Base-by-base conservation (phyloP, 1,284 basidiomycete species). In the Trametes versicolor region DNA sequence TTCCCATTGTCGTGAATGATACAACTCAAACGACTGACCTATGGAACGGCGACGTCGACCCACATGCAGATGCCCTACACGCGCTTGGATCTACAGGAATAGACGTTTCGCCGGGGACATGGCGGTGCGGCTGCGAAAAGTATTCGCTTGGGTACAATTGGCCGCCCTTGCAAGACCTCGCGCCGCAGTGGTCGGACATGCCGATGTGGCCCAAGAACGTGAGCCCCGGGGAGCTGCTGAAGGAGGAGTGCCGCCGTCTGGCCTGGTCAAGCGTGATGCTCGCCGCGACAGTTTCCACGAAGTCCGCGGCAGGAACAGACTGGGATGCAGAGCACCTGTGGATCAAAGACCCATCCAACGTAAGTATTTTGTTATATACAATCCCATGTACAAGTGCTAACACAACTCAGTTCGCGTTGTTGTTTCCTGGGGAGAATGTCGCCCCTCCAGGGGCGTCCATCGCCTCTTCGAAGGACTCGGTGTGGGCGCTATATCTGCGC, bases 401-500 rank as follows among this genome's bases (percentile, higher is more conserved):
- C 21, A 2, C 4, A 2, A 6, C 7, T 5, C 69, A 92, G 91
- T 90, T 87, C 73, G 83, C 86, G 0, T 74, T 92, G 21, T 76
- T 92, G 19, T 66, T 92, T 91, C 75, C 87, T 85, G 68, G 12
- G 87, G 88, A 39, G 89, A 90, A 76, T 79, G 83, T 25, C 72
- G 53, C 56, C 19, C 77, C 73, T 39, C 81, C 76, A 7, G 78
- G 77, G 17, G 63, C 76, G 13, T 45, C 64, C 21, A 37, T 37
- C 2, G 54, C 65, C 1, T 50, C 60, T 10, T 65, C 73, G 29
- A 37, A 89, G 71, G 85, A 90, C 58, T 88, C 87, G 2, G 79
- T 91, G 21, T 92, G 89, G 90, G 88, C 88, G 7, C 76, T 92
- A 48, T 86, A 89, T 72, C 84, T 88, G 69, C 85, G 90, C 50